Evolutionary conservation across 352 stramenopile species (phyloP).

Genomic region (Globisporangium abappressorium): DNA sequence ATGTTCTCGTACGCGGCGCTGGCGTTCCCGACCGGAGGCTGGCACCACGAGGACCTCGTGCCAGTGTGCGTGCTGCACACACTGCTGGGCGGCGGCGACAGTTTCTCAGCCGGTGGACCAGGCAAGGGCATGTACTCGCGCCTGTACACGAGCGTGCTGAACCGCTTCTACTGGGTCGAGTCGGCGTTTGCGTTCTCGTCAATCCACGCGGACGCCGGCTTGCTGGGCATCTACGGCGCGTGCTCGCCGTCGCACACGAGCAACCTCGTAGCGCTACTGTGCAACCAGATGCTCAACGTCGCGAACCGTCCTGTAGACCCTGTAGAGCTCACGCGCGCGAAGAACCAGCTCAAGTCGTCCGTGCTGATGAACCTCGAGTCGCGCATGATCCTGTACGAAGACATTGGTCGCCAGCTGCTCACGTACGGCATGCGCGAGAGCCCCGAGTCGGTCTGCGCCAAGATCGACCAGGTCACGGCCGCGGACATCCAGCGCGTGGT

Average conservation of each 20-base stretch:
- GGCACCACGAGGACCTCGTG: conserved; percentile 96
- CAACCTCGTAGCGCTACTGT: conserved; percentile 92
- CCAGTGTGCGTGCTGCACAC: conserved; percentile 97
- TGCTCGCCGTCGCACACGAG: conserved; percentile 78
- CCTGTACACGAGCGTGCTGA: conserved; percentile 97
- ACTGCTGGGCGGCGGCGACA: conserved; percentile 96
- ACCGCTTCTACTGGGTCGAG: conserved; percentile 98
- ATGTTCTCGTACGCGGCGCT: conserved; percentile 91
- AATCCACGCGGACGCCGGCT: conserved; percentile 93
- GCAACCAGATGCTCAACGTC: conserved; percentile 91
- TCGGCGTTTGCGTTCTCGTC: conserved; percentile 96
- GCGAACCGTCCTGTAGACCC: conserved; percentile 70
- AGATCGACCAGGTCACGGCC: conserved; percentile 88
- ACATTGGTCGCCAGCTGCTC: conserved; percentile 97
- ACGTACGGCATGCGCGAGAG: conserved; percentile 94
- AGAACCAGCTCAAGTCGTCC: conserved; percentile 99
- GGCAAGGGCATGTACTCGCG: conserved; percentile 99
- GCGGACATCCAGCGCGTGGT: conserved; percentile 83
- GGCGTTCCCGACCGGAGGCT: conserved; percentile 95
- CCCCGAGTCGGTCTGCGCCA: conserved; percentile 79
- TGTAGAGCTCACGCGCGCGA: conserved; percentile 92
- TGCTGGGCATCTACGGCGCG: conserved; percentile 95
- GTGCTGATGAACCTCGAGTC: conserved; percentile 99
- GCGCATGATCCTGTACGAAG: conserved; percentile 97
- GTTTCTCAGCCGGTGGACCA: conserved; percentile 98